Evolutionary conservation across 2,329 filamentous ascomycete genomes (phyloP).

Genomic region (Lasiodiplodia gonubiensis): DNA sequence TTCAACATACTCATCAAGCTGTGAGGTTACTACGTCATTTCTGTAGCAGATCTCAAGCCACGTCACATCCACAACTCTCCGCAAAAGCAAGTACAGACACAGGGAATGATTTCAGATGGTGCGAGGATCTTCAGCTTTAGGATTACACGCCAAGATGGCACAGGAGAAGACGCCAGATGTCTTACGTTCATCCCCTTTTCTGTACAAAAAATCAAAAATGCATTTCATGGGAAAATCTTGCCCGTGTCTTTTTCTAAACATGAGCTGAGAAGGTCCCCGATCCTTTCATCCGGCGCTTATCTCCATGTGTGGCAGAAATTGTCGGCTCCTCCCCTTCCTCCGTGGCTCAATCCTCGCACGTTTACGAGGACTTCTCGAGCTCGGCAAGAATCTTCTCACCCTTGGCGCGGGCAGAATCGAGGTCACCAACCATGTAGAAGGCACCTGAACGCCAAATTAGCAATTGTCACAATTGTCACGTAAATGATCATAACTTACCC

Average conservation of each 20-base stretch:
- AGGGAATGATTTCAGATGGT: slow-evolving; percentile 25
- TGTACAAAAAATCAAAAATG: slow-evolving; percentile 29
- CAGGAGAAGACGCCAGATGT: slow-evolving; percentile 26
- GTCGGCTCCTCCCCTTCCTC: slow-evolving; percentile 14
- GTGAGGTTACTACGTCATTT: neutral
- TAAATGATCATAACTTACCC: slow-evolving; percentile 59
- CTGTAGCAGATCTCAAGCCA: neutral
- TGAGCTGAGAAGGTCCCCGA: slow-evolving; percentile 1
- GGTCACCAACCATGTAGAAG: slow-evolving; percentile 99
- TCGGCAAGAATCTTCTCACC: slow-evolving; percentile 99
- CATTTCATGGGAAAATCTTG: slow-evolving; percentile 23
- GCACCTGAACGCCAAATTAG: slow-evolving; percentile 54
- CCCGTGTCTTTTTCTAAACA: slow-evolving; percentile 24
- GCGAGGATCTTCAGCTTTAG: slow-evolving; percentile 28
- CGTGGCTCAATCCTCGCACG: slow-evolving; percentile 8
- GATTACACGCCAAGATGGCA: slow-evolving; percentile 29
- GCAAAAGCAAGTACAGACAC: neutral
- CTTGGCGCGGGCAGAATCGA: slow-evolving; percentile 91
- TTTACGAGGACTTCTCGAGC: slow-evolving; percentile 62
- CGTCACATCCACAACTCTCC: neutral
- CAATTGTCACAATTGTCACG: neutral
- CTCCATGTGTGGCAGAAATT: slow-evolving; percentile 26
- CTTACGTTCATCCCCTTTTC: slow-evolving; percentile 25
- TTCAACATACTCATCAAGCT: neutral
- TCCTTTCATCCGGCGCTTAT: slow-evolving; percentile 23